These are phyloP conservation scores for Cytospora piceicola DNA, from an alignment of 2,329 filamentous ascomycete species.

Conservation along the genomic window DNA sequence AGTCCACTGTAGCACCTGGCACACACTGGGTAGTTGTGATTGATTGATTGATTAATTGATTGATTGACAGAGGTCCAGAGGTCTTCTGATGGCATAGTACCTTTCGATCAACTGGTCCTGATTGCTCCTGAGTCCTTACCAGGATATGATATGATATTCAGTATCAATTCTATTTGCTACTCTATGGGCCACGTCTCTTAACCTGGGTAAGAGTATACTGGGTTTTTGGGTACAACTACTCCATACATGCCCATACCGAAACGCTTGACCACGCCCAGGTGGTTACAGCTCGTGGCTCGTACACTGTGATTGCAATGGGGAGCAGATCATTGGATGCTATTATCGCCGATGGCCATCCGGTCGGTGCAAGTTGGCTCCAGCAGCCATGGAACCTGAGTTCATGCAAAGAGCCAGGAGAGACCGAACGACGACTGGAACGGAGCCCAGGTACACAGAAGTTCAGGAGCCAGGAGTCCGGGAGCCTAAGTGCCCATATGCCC, in stretches of 20 bases:
- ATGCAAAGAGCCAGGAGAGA: constrained; percentile 19
- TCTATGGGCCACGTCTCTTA: neutral
- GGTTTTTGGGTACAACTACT: neutral
- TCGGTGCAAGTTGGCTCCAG: neutral
- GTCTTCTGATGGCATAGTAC: neutral
- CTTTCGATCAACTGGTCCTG: neutral
- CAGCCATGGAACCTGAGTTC: constrained; percentile 6
- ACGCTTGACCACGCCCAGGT: neutral
- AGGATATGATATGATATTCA: neutral
- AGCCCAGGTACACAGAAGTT: neutral
- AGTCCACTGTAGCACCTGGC: constrained; percentile 15
- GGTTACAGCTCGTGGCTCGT: neutral
- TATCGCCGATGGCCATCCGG: constrained; percentile 15
- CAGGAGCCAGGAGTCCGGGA: constrained; percentile 1
- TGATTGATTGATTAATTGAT: neutral
- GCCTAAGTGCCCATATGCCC: neutral
- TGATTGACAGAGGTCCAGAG: neutral
- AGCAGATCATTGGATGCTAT: neutral
- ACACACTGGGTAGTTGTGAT: constrained; percentile 20
- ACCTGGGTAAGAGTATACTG: neutral
- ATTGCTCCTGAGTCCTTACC: neutral
- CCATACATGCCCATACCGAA: too few species aligned
- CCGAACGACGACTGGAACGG: neutral
- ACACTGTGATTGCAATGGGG: neutral
- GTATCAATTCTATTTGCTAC: neutral